Conservation (phyloP, 2,329 filamentous ascomycete genomes). For the Nigrospora osmanthi region DNA sequence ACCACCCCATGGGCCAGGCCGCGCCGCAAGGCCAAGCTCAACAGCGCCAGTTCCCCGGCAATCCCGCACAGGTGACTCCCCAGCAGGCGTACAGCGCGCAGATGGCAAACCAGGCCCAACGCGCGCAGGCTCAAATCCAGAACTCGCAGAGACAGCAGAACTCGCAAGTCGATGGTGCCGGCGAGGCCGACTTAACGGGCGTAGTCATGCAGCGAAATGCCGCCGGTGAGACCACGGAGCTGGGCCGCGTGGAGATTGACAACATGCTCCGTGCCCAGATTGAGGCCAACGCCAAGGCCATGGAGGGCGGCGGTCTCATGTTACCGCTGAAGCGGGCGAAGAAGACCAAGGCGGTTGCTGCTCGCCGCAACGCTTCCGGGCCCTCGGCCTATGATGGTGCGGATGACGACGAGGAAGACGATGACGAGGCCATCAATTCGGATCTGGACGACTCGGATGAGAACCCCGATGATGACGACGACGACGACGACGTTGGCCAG, state of each 20-base stretch:
- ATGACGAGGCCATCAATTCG: conserved; percentile 97
- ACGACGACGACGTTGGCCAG: conserved; percentile 77
- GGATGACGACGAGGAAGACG: conserved; percentile 59
- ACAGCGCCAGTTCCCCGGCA: conserved; percentile 16
- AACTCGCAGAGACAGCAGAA: conserved; percentile 33
- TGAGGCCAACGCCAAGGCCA: conserved; percentile 53
- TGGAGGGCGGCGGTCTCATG: conserved; percentile 73
- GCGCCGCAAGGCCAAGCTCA: conserved; percentile 7
- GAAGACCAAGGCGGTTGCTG: conserved; percentile 28
- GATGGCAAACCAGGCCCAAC: not conserved
- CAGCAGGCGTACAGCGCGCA: too few species aligned
- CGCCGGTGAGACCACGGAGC: conserved; percentile 44
- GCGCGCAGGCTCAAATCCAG: conserved; percentile 14
- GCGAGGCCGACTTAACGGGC: conserved; percentile 50
- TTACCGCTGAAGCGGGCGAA: conserved; percentile 55
- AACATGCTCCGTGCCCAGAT: conserved; percentile 62
- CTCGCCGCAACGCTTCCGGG: conserved; percentile 19
- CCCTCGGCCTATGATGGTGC: conserved; percentile 54
- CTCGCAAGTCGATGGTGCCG: conserved; percentile 70
- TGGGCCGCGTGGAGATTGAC: conserved; percentile 58
- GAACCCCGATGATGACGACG: conserved; percentile 72
- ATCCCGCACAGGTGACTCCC: too few species aligned
- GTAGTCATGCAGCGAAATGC: conserved; percentile 51
- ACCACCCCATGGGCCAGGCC: conserved; percentile 12
- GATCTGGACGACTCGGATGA: conserved; percentile 95